Evolutionary conservation across 805 yeast species (phyloP), one percentile per base, ranked within the genome.

Genomic region (Candida saitoana): DNA sequence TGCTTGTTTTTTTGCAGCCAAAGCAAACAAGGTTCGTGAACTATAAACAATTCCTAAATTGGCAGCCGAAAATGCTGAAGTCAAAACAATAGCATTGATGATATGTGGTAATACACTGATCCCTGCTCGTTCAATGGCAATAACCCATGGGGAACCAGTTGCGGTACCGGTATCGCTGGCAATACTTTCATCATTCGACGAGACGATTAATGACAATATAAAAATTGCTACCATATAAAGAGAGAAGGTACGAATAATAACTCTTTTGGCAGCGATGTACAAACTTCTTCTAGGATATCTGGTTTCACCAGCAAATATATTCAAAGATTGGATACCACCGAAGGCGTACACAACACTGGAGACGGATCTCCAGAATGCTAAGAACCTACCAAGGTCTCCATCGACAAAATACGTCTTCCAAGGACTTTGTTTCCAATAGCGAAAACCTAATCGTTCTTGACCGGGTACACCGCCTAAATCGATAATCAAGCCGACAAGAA

Each of bases 391-490:
- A 15, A 52, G 31, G 8, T 19, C 18, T 16, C 57, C 56, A 18
- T 54, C 46, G 2, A 46, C 46, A 41, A 59, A 51, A 18, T 56
- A 52, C 7, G 30, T 39, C 43, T 39, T 49, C 51, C 71, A 67
- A 1, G 74, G 66, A 16, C 74, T 74, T 35, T 63, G 40, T 39
- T 57, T 56, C 78, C 79, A 75, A 51, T 71, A 71, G 25, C 54
- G 45, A 51, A 60, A 60, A 1, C 67, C 67, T 27, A 59, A 30
- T 33, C 56, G 41, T 4, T 50, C 52, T 19, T 55, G 56, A 14
- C 49, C 52, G 3, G 50, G 47, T 16, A 45, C 60, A n/a, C 62
- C 63, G 41, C 63, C 63, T 16, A 49, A 43, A 38, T 51, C 59
- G 36, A 58, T 51, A 15, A 54, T 47, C 12, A 59, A 27, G 18